Base-by-base conservation (phyloP, 1,284 basidiomycete genomes). In the Apiotrichum mycotoxinovorans region DNA sequence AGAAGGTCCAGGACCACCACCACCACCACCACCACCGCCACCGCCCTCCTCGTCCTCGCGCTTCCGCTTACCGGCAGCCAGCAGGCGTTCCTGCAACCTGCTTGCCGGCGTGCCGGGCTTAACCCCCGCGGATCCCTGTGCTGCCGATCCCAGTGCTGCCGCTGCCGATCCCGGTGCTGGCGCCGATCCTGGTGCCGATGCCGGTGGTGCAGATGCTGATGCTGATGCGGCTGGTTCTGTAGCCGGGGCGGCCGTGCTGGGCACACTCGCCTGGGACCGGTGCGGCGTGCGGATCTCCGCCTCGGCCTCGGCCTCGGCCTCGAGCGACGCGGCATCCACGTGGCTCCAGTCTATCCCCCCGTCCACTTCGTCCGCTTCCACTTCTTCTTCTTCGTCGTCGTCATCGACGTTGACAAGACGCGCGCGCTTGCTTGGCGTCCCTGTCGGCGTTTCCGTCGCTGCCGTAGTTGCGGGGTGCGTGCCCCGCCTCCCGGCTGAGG, bases 291-390 rank as follows among this genome's bases (percentile, higher is more conserved):
- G 35, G 10, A 33, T 41, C 25, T 41, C 37, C 15, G 73, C 73
- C 12, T 71, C 66, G 2, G 40, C 46, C 25, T 41, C 37, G 20
- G 73, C 73, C 12, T 71, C 66, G 2, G 58, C 52, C 50, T 73
- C 73, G 17, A 75, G 55, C 11, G 51, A 56, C 35, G 71, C 70
- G 12, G 71, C 56, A 40, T 75, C 70, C 0, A 75, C 67, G 26
- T 62, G 51, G 4, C 52, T 56, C 73, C 72, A 73, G 51, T 73
- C 73, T 4, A 75, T 69, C 38, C 57, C 60, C 10, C 44, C 56
- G 34, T 50, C 41, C 40, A 65, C n/a, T n/a, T n/a, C 65, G 35
- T 66, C 51, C 12, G 37, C 23, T 3, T 43, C 42, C 41, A 22
- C 18, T 3, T 40, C 38, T 15, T 9, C 38, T n/a, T n/a, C 18